Evolutionary conservation across 1,284 basidiomycete genomes (phyloP).

Genomic region (Laetiporus sulphureus): DNA sequence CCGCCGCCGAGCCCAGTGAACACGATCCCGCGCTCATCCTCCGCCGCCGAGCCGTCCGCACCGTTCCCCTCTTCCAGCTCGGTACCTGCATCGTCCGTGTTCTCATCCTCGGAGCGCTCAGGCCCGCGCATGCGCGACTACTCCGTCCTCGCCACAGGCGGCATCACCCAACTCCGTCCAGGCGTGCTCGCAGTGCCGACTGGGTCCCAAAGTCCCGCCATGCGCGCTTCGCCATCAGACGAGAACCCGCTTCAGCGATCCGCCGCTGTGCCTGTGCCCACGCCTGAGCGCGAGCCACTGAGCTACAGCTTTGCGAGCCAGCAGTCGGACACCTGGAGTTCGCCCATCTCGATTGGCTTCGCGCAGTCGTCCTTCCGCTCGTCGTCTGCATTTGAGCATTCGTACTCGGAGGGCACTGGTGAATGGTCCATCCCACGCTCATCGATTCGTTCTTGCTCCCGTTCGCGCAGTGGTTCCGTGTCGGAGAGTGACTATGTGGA

Average conservation of each 20-base stretch:
- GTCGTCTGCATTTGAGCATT: constrained; percentile 18
- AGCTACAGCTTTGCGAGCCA: constrained; percentile 18
- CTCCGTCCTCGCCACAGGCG: constrained; percentile 34
- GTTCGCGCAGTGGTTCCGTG: constrained; percentile 30
- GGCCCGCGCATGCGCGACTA: constrained; percentile 65
- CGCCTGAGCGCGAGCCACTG: constrained; percentile 8
- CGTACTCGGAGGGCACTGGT: constrained; percentile 25
- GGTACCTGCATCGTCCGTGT: constrained; percentile 27
- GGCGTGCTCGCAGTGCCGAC: constrained; percentile 49
- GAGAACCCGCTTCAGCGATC: constrained; percentile 11
- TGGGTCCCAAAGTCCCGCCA: constrained; percentile 7
- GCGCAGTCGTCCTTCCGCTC: constrained; percentile 25
- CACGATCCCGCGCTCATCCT: constrained; percentile 13
- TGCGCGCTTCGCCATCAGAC: constrained; percentile 10
- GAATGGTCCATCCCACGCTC: constrained; percentile 50
- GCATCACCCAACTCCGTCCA: constrained; percentile 49
- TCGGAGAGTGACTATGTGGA: constrained; percentile 30
- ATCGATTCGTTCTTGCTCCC: constrained; percentile 40
- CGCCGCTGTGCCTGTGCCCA: constrained; percentile 18
- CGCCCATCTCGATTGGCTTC: constrained; percentile 21
- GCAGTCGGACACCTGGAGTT: constrained; percentile 23
- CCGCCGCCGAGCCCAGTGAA: constrained; percentile 41
- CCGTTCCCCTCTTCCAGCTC: constrained; percentile 34
- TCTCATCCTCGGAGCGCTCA: constrained; percentile 25
- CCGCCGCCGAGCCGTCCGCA: constrained; percentile 17